Base-by-base conservation (phyloP, 164 flowering plant genomes). In the Vitis cinerea region DNA sequence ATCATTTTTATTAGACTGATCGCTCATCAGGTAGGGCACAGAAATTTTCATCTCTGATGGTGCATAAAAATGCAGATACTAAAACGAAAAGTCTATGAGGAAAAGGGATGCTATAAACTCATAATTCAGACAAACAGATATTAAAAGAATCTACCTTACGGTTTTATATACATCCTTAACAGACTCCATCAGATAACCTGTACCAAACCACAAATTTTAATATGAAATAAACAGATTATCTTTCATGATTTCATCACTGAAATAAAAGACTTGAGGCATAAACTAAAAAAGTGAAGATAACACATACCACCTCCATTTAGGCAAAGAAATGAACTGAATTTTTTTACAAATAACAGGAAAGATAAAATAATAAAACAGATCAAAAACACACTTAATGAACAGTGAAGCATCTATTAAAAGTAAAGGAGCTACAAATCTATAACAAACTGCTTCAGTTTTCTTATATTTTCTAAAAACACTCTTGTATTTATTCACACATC, bases 111-210 rank as follows among this genome's bases (percentile, higher is more conserved):
- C 15, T 11, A 10, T 27, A 3, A 10, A 59, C 12, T 59, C 30
- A 14, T 59, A 59, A 10, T 59, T 59, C 37, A 8, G 44, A 23
- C 27, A 23, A 23, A 23, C 27, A 23, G 27, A 59, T 56, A 37
- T 50, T 52, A 47, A 50, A 59, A 17, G 13, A 69, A 66, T 68
- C 13, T 75, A 82, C 88, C 91, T 83, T 53, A 87, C 70, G 63
- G 79, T 76, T 74, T 73, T 82, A 68, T 79, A 87, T 10, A 78
- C 10, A 72, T 82, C 84, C 52, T 7, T 59, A 56, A 78, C 55
- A 64, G 74, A 80, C 78, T 85, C 86, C 44, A 37, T 66, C 80
- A 85, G 65, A 74, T 83, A 87, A 77, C 83, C 91, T 87, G 89
- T 58, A 79, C 10, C 57, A 67, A 47, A 27, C 67, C 52, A 59